phyloP scores from a whole-genome alignment of 805 yeast species.

The Suhomyces faveliae region DNA sequence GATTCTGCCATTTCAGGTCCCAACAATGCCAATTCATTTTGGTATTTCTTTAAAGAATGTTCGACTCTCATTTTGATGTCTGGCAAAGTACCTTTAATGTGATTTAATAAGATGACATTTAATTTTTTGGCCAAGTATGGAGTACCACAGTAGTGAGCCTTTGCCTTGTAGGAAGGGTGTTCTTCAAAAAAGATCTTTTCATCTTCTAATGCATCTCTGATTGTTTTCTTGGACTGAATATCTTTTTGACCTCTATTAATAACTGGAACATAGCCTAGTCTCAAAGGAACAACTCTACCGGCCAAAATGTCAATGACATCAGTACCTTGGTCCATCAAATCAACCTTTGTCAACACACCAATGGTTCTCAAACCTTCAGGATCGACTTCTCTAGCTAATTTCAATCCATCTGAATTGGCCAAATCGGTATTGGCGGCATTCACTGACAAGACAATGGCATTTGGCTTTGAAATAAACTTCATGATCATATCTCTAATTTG shows the following conservation, averaged over 20 bases:
- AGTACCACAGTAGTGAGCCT: constrained; percentile 97
- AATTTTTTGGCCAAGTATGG: constrained; percentile 92
- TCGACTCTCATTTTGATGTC: constrained; percentile 91
- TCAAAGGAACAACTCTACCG: constrained; percentile 90
- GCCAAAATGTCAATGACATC: constrained; percentile 94
- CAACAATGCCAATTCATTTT: constrained; percentile 65
- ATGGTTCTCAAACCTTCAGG: constrained; percentile 95
- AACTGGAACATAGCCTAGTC: constrained; percentile 96
- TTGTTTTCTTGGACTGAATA: constrained; percentile 83
- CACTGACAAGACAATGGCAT: constrained; percentile 90
- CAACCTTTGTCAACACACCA: constrained; percentile 95
- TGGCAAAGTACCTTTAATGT: constrained; percentile 63
- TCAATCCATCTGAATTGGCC: constrained; percentile 95
- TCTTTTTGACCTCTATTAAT: constrained; percentile 86
- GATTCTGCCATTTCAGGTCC: constrained; percentile 91
- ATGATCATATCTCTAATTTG: constrained; percentile 91
- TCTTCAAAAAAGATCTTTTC: constrained; percentile 80
- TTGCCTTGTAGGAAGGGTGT: constrained; percentile 88
- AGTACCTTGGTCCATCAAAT: constrained; percentile 97
- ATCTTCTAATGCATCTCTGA: constrained; percentile 79
- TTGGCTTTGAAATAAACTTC: constrained; percentile 92
- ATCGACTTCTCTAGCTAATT: constrained; percentile 95
- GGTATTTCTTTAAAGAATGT: constrained; percentile 54
- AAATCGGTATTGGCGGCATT: constrained; percentile 86
- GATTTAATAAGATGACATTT: constrained; percentile 83